Base-by-base conservation (phyloP, 108 stramenopile genomes). In the Cyclotella atomus region DNA sequence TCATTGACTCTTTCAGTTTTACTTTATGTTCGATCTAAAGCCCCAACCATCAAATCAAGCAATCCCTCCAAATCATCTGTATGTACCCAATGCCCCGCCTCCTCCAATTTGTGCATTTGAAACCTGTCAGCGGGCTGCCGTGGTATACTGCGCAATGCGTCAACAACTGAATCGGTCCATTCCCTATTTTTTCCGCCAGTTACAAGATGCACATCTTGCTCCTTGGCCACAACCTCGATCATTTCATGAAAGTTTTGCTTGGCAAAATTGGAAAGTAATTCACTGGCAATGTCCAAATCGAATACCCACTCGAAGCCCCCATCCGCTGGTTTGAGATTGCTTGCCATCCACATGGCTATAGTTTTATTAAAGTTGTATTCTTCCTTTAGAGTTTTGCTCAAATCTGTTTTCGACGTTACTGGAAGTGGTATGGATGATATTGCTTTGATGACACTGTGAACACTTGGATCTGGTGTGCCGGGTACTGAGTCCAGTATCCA, bases 51-150 rank as follows among this genome's bases (percentile, higher is more conserved):
- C 25, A 84, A 30, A 8, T 65, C 44, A 43, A 93, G 65, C 52
- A 96, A 74, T 36, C 89, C 90, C 35, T 76, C 71, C 72, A 89
- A 64, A 80, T 91, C 91, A 73, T 96, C 95, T 14, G 94, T 87
- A 79, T 96, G 95, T 4, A 96, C 92, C 90, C 91, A 92, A 78
- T 96, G 95, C 38, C 93, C 92, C 21, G 93, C 91, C 30, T 91
- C 82, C 14, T 88, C 86, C 21, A 96, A 62, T 23, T 74, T 85
- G 47, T 94, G 88, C 67, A 92, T 67, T 3, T 63, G 67, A 76
- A 91, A 93, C 59, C 44, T 57, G 29, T 57, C 3, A 41, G 41
- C 21, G 61, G 55, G 43, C 52, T 65, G 46, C 69, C 46, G 45
- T 2, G 86, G 80, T 46, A 81, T 76, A 2, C 79, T 36, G 47